These are phyloP conservation scores for Trypanosoma platydactyli DNA, from an alignment of 208 protist genomes.

Conservation along the genomic window DNA sequence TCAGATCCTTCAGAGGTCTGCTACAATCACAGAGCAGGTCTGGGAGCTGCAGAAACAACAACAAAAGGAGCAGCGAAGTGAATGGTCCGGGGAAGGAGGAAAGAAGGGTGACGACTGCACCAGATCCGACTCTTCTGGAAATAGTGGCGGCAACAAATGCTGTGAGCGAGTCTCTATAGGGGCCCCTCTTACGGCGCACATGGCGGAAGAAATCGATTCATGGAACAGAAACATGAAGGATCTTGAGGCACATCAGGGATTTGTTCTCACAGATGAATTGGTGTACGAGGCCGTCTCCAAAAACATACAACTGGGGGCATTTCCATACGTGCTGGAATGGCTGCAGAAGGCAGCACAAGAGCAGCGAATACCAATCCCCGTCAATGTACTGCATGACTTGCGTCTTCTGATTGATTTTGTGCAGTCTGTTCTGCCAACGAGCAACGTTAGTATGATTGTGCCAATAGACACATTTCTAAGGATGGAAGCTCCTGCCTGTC, in stretches of 20 bases:
- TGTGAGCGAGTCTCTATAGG: neutral
- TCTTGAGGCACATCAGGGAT: slow-evolving; percentile 54
- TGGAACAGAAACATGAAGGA: slow-evolving; percentile 46
- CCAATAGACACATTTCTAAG: slow-evolving; percentile 1
- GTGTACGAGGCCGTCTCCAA: slow-evolving; percentile 56
- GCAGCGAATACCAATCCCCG: slow-evolving; percentile 20
- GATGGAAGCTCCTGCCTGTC: neutral
- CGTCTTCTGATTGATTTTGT: slow-evolving; percentile 19
- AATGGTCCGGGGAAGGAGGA: neutral
- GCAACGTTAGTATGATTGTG: slow-evolving; percentile 17
- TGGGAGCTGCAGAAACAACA: slow-evolving; percentile 28
- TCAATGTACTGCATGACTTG: slow-evolving; percentile 15
- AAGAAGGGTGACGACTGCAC: neutral
- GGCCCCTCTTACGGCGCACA: slow-evolving; percentile 31
- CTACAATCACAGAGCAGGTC: slow-evolving; percentile 7
- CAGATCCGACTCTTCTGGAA: neutral
- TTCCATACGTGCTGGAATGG: slow-evolving; percentile 30
- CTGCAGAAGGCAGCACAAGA: slow-evolving; percentile 20
- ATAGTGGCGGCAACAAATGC: neutral
- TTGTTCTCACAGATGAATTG: slow-evolving; percentile 65
- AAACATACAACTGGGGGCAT: slow-evolving; percentile 47
- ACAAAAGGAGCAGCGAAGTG: neutral
- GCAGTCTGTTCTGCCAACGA: slow-evolving; percentile 25
- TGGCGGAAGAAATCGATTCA: slow-evolving; percentile 50
- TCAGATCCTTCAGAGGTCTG: slow-evolving; percentile 44